Evolutionary conservation across 1,139 yeast species (phyloP).

Genomic region (Diutina pseudorugosa): DNA sequence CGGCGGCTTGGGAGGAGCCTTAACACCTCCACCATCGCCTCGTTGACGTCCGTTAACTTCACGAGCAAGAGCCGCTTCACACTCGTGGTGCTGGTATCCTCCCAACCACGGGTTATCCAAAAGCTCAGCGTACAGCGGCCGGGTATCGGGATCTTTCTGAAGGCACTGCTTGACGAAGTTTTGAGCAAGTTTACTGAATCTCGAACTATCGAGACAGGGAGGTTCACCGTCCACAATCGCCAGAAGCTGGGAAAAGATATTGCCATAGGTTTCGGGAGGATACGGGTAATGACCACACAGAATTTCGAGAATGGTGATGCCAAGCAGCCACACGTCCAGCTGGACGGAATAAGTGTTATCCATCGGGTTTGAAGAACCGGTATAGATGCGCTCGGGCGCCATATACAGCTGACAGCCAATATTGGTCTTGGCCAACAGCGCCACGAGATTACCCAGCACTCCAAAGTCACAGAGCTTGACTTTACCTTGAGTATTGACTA

Average conservation of each 20-base stretch:
- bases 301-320: slow-evolving; percentile 76
- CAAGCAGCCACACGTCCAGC: slow-evolving; percentile 93
- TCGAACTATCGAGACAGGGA: slow-evolving; percentile 46
- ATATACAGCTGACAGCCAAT: slow-evolving; percentile 97
- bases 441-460: slow-evolving; percentile 89
- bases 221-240: slow-evolving; percentile 97
- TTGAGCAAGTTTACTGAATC: slow-evolving; percentile 65
- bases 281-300: slow-evolving; percentile 91
- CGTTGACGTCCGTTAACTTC: not conserved
- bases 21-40: not conserved
- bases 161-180: slow-evolving; percentile 72
- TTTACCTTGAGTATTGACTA: slow-evolving; percentile 70
- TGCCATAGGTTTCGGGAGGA: slow-evolving; percentile 85
- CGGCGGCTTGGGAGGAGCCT: not conserved
- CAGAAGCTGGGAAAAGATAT: slow-evolving; percentile 82
- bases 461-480: slow-evolving; percentile 95
- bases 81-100: slow-evolving; percentile 17
- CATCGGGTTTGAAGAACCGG: slow-evolving; percentile 31
- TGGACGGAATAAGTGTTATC: slow-evolving; percentile 84
- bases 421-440: slow-evolving; percentile 89
- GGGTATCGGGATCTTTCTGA: slow-evolving; percentile 63
- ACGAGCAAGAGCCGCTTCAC: not conserved
- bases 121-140: slow-evolving; percentile 75
- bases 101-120: slow-evolving; percentile 76
- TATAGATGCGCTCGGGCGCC: slow-evolving; percentile 95